phyloP scores from a whole-genome alignment of 2,329 filamentous ascomycete species.

The Beauveria medogensis region DNA sequence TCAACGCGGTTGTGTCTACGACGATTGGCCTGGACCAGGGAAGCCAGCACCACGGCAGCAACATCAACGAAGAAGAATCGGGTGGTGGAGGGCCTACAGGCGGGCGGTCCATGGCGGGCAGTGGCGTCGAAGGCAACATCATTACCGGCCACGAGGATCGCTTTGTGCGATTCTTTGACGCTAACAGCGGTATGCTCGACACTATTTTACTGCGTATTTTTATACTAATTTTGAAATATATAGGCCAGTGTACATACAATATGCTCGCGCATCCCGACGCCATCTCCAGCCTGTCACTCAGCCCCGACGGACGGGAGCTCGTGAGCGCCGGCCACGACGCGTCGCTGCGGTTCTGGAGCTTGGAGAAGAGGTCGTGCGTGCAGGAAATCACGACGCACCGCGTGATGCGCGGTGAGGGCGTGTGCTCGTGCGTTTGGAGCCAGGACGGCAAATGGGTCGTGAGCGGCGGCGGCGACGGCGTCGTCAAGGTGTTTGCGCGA shows the following conservation, averaged over 20 bases:
- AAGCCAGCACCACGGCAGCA: slow-evolving; percentile 39
- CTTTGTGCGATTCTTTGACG: slow-evolving; percentile 95
- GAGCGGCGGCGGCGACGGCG: slow-evolving; percentile 86
- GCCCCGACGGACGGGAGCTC: slow-evolving; percentile 86
- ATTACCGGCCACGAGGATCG: slow-evolving; percentile 96
- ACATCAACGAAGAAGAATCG: slow-evolving; percentile 64
- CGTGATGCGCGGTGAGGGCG: slow-evolving; percentile 90
- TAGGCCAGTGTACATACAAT: slow-evolving; percentile 97
- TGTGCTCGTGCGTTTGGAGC: slow-evolving; percentile 92
- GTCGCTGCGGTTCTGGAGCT: slow-evolving; percentile 89
- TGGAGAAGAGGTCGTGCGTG: slow-evolving; percentile 90
- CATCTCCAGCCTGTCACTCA: slow-evolving; percentile 85
- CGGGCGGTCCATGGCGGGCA: slow-evolving; percentile 54
- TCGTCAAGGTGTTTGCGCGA: slow-evolving; percentile 82
- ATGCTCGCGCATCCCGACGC: slow-evolving; percentile 95
- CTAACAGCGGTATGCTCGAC: slow-evolving; percentile 79
- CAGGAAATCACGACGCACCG: slow-evolving; percentile 93
- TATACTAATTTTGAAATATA: slow-evolving; percentile 12
- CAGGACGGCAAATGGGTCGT: slow-evolving; percentile 92
- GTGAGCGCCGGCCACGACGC: slow-evolving; percentile 95
- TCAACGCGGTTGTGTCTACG: slow-evolving; percentile 86
- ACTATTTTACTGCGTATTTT: not conserved
- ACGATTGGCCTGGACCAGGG: slow-evolving; percentile 71
- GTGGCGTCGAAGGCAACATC: slow-evolving; percentile 82
- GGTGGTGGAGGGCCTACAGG: slow-evolving; percentile 75